Percentiles rank a stretch among this genome's conserved stretches.
These are phyloP conservation scores for Lentinula guzmanii DNA, from an alignment of 768 basidiomycete species.

Conservation along the genomic window DNA sequence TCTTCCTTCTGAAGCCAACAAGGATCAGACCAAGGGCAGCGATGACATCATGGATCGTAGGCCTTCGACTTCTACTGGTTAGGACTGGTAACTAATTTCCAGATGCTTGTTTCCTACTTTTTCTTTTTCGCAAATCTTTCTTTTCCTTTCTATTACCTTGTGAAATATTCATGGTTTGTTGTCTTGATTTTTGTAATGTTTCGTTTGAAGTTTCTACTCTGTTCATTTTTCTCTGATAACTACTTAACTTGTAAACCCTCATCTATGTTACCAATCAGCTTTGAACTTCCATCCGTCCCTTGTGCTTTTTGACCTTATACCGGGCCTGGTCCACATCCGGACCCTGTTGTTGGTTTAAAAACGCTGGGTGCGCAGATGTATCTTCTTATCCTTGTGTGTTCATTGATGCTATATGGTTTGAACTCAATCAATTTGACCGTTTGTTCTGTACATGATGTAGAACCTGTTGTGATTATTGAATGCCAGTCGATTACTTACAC, in stretches of 20 bases:
- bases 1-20: not conserved
- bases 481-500: too few species aligned
- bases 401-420: not conserved
- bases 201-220: not conserved
- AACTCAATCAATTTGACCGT: not conserved
- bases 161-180: not conserved
- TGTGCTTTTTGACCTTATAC: conserved; percentile 4
- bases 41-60: not conserved
- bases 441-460: not conserved
- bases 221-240: not conserved
- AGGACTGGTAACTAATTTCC: not conserved
- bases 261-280: not conserved
- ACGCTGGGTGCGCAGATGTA: not conserved
- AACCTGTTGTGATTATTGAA: not conserved
- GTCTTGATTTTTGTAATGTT: not conserved
- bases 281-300: not conserved
- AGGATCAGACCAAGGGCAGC: not conserved
- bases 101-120: not conserved
- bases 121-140: not conserved
- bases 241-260: not conserved
- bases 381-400: not conserved
- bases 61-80: too few species aligned
- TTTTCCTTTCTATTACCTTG: not conserved
- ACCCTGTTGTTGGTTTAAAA: conserved; percentile 10
- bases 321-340: conserved; percentile 4